Evolutionary conservation across 257 asterid genomes (phyloP).

Genomic region (Nicotiana tomentosiformis): DNA sequence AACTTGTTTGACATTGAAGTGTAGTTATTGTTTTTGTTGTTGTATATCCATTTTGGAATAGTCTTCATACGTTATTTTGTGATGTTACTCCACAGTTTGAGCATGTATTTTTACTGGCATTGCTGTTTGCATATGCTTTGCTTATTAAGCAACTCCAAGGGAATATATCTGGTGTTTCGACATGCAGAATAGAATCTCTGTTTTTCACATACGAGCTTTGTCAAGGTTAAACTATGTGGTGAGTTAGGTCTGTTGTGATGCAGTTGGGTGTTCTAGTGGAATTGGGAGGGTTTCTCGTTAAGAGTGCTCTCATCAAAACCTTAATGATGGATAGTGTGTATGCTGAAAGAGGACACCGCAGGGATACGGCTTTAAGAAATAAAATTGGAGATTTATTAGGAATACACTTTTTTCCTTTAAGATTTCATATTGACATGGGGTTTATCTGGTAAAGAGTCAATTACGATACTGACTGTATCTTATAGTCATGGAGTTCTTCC

Average conservation of each 20-base stretch:
- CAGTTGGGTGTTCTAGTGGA: neutral
- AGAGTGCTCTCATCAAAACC: neutral
- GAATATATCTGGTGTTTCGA: neutral
- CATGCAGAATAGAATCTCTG: neutral
- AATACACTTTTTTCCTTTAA: neutral
- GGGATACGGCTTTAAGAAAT: neutral
- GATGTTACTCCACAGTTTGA: neutral
- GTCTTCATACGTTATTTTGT: neutral
- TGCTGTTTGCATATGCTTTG: neutral
- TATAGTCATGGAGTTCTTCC: neutral
- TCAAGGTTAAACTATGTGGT: neutral
- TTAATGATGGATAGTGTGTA: neutral
- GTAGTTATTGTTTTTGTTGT: neutral
- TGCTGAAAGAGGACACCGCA: neutral
- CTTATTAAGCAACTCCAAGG: neutral
- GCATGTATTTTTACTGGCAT: neutral
- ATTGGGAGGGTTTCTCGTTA: neutral
- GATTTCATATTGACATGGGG: neutral
- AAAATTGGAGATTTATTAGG: neutral
- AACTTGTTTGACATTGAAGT: neutral
- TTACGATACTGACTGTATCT: neutral
- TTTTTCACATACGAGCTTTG: neutral
- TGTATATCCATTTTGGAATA: neutral
- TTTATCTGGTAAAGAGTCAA: neutral
- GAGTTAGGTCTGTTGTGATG: constrained; percentile 1